A percentile compares a stretch with the other conserved stretches of the same genome.
Conservation (phyloP, 1,284 basidiomycete species). For the Trichosporon asahii region DNA sequence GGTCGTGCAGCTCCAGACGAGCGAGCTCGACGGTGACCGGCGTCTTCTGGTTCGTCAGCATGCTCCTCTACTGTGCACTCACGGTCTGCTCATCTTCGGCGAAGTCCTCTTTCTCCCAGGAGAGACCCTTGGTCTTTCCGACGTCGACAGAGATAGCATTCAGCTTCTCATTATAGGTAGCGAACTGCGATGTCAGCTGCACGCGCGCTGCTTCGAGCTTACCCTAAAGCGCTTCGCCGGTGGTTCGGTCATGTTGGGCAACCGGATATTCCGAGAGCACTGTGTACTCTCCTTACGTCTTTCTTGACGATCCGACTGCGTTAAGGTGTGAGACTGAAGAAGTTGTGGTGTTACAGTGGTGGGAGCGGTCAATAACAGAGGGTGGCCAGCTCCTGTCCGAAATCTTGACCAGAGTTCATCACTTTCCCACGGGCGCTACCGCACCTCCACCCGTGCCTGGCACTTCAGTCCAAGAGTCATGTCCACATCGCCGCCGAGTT, state of each 20-base stretch:
- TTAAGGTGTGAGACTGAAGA: neutral
- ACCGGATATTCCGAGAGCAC: neutral
- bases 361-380: neutral
- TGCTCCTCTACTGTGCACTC: constrained; percentile 9
- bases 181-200: constrained; percentile 32
- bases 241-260: constrained; percentile 41
- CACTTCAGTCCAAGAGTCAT: neutral
- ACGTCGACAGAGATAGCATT: constrained; percentile 46
- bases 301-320: neutral
- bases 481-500: neutral
- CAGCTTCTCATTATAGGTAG: constrained; percentile 48
- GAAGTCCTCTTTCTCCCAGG: constrained; percentile 47
- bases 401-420: neutral
- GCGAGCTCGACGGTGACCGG: constrained; percentile 48
- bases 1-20: constrained; percentile 60
- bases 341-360: no score
- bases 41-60: constrained; percentile 35
- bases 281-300: neutral
- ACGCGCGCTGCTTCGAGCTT: constrained; percentile 13
- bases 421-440: constrained; percentile 13
- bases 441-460: neutral
- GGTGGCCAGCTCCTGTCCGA: neutral
- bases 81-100: constrained; percentile 45
- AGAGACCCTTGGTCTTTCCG: constrained; percentile 44
- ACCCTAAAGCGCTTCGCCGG: constrained; percentile 47